These are phyloP conservation scores for Phytopythium montanum DNA, from an alignment of 352 stramenopile species.

Conservation along the genomic window DNA sequence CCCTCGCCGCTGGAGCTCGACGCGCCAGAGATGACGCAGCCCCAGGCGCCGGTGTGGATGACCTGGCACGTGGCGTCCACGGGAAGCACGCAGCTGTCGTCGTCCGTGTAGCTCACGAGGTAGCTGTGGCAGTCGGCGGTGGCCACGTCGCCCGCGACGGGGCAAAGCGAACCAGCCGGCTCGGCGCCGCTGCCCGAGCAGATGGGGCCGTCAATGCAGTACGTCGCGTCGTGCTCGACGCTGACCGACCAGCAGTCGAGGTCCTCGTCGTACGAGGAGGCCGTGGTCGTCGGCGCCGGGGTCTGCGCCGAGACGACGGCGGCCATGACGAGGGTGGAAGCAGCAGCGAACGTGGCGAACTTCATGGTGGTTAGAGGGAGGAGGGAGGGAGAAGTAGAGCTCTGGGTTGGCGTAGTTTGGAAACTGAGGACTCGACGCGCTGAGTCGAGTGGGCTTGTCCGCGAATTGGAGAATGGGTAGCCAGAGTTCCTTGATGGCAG, in stretches of 20 bases:
- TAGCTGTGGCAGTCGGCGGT: conserved; percentile 45
- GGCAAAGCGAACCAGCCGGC: conserved; percentile 28
- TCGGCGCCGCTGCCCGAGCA: conserved; percentile 27
- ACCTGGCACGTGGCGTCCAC: conserved; percentile 52
- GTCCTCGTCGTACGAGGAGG: conserved; percentile 20
- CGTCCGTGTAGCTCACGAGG: conserved; percentile 44
- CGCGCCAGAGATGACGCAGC: conserved; percentile 35
- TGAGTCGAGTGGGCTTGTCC: too few species aligned
- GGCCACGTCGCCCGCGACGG: conserved; percentile 33
- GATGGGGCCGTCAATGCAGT: conserved; percentile 46
- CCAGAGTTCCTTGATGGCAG: too few species aligned
- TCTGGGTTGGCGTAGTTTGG: too few species aligned
- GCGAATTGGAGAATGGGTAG: too few species aligned
- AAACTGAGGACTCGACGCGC: too few species aligned
- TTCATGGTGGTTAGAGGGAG: conserved; percentile 18
- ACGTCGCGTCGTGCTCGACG: conserved; percentile 43
- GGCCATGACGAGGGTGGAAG: conserved; percentile 10
- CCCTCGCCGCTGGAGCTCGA: conserved; percentile 16
- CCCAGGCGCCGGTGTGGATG: conserved; percentile 67
- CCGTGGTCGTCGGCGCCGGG: conserved; percentile 10
- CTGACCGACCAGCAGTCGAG: conserved; percentile 29
- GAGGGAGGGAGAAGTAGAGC: too few species aligned
- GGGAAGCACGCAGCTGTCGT: conserved; percentile 39
- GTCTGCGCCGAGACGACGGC: conserved; percentile 11
- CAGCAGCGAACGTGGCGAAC: conserved; percentile 19